Evolutionary conservation across 2,329 filamentous ascomycete genomes (phyloP), one percentile per base, ranked within the genome.

Genomic region (Xylaria sp.): DNA sequence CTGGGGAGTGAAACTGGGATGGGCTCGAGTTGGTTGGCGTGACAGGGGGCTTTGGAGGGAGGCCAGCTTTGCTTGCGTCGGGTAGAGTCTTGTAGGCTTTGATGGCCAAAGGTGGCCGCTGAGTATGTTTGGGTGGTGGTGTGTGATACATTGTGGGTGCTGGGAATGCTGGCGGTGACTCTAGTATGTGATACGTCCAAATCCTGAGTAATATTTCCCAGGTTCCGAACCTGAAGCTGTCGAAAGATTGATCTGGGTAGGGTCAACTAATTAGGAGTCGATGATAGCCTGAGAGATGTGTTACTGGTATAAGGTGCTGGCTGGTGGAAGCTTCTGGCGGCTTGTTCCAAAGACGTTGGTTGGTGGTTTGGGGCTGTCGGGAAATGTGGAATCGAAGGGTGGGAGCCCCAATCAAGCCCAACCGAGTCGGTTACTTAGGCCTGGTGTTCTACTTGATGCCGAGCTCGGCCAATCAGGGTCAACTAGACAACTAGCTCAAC

Each of bases 21-120:
- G 60, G 34, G 19, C 32, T 61, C n/a, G 39, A 39, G 27, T n/a
- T 53, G 6, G 6, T 51, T 14, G 50, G 60, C 5, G 67, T 27
- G 19, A 34, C 24, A 0, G 8, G 27, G 32, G 59, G 64, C 45
- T 54, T 64, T 21, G 60, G 55, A 34, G 60, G 67, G 5, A 69
- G 64, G 34, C 11, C 24, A 39, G 67, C 63, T 2, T 61, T 66
- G 59, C 64, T 67, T 12, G 67, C 63, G 56, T 69, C 59, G 11
- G 63, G 67, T 8, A 66, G 63, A 19, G 39, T 51, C 30, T 56
- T 67, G 32, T 67, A 54, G 12, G 14, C n/a, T 1, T 42, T 21
- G 14, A 54, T 14, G 17, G 53, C 32, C 21, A n/a, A 6, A 7
- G 34, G 11, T 27, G 58, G 59, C 42, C 39, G 59, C 12, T 50